Conservation (phyloP, 2,329 filamentous ascomycete species). For the Myriosclerotinia duriaeana region DNA sequence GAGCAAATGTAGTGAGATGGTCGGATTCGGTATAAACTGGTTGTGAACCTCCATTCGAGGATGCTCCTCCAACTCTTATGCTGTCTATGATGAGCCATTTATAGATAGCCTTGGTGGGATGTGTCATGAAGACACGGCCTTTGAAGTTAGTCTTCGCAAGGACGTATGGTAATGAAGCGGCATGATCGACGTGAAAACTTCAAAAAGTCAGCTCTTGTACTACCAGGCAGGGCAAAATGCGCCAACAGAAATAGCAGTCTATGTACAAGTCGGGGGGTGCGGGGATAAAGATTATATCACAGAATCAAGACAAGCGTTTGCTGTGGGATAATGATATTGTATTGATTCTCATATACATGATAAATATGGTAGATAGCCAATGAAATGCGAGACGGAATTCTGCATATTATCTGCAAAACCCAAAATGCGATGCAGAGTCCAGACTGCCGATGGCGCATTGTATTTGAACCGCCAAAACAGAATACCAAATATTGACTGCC, state of each 20-base stretch:
- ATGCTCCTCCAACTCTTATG: conserved; percentile 78
- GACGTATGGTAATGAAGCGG: conserved; percentile 97
- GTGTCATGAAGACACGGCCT: conserved; percentile 97
- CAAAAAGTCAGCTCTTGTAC: conserved; percentile 27
- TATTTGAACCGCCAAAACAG: conserved; percentile 10
- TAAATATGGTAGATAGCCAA: conserved; percentile 26
- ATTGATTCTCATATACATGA: conserved; percentile 47
- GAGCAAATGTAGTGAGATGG: conserved; percentile 86
- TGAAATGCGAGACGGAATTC: conserved; percentile 13
- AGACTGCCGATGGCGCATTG: conserved; percentile 11
- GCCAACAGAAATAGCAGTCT: conserved; percentile 27
- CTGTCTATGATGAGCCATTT: conserved; percentile 99
- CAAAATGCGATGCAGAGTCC: conserved; percentile 5
- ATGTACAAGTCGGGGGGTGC: conserved; percentile 36
- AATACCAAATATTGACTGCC: conserved; percentile 8
- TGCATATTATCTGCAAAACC: conserved; percentile 3
- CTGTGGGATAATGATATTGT: conserved; percentile 44
- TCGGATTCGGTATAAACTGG: conserved; percentile 93
- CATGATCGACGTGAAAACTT: conserved; percentile 98
- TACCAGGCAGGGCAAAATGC: conserved; percentile 4
- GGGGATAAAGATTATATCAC: conserved; percentile 37
- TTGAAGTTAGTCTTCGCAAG: conserved; percentile 97
- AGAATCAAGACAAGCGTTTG: conserved; percentile 41
- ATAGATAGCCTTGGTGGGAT: conserved; percentile 98
- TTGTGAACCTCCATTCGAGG: conserved; percentile 57